Evolutionary conservation across 2,329 filamentous ascomycete species (phyloP), one percentile per base, ranked within the genome.

Genomic region (Aschersonia sp.): DNA sequence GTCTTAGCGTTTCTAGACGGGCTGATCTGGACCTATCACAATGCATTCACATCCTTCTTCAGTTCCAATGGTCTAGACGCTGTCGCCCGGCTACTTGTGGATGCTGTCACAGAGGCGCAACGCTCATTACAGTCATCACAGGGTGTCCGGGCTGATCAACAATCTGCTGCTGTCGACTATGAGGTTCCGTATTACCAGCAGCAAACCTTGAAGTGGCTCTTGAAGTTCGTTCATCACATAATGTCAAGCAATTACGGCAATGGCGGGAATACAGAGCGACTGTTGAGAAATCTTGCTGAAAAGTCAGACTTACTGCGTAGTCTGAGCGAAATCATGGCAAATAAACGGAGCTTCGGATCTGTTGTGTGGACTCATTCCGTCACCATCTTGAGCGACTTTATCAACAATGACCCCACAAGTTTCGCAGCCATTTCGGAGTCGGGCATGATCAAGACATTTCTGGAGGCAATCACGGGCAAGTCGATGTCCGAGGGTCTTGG

Each of bases 371-470:
- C 88, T 45, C 89, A 89, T 61, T 84, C 88, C 6, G 87, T 95
- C 51, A 89, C 83, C 47, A 90, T 95, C 48, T 71, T 98, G 45
- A 92, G 87, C 59, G 90, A 87, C 56, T 98, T 98, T 64, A 94
- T 99, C 57, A 94, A 99, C 66, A 95, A 97, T 59, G 92, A 98
- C 58, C 92, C 92, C 0, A 98, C 92, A 1, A 98, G 92, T 63
- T 98, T 95, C 62, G 84, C 87, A 31, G 87, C 95, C 30, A 92
- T 99, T 53, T 87, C 87, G 11, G 92, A 99, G 66, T 90, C 92
- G 45, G 88, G 88, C 29, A 75, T 98, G 55, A 89, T 92, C 57
- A 84, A 84, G 60, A 86, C 81, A 46, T 84, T 95, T 49, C 72
- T 99, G 11, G 83, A 90, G 62, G 81, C 89, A 4, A 77, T 97